A percentile compares a stretch with the other conserved stretches of the same genome.
phyloP scores from a whole-genome alignment of 352 stramenopile genomes.

The Pythium folliculosum region DNA sequence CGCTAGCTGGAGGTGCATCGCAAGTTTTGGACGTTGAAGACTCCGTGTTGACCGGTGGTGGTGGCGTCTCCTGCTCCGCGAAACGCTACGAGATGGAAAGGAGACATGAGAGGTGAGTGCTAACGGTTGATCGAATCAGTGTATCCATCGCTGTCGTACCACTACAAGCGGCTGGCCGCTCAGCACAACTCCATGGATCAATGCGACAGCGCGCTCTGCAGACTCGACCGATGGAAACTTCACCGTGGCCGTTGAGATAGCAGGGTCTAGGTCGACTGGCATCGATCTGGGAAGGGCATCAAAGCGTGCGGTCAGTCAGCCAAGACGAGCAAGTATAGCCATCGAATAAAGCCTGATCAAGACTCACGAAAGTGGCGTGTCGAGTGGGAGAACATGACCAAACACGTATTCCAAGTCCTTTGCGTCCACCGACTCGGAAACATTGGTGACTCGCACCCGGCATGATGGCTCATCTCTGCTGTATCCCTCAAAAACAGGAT shows the following conservation, averaged over 20 bases:
- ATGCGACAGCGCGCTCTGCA: constrained; percentile 42
- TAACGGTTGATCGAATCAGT: neutral
- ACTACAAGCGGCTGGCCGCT: constrained; percentile 50
- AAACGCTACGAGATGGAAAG: neutral
- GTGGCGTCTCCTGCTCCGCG: neutral
- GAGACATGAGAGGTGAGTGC: neutral
- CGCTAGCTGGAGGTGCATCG: neutral
- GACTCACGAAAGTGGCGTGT: constrained; percentile 41
- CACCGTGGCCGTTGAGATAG: constrained; percentile 16
- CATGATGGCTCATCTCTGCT: constrained; percentile 32
- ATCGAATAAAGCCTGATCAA: neutral
- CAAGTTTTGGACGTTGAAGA: neutral
- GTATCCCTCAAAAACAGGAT: constrained; percentile 43
- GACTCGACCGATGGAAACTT: constrained; percentile 34
- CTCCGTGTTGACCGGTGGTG: neutral
- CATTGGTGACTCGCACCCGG: constrained; percentile 42
- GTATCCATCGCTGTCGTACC: constrained; percentile 25
- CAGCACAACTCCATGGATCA: constrained; percentile 54
- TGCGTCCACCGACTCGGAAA: constrained; percentile 45
- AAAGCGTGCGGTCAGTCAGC: neutral
- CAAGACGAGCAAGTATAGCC: neutral
- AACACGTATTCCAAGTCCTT: constrained; percentile 64
- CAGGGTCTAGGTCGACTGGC: constrained; percentile 11
- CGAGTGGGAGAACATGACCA: constrained; percentile 46
- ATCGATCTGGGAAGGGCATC: constrained; percentile 9